Evolutionary conservation across 208 protist species (phyloP).

Genomic region (Angomonas deanei): DNA sequence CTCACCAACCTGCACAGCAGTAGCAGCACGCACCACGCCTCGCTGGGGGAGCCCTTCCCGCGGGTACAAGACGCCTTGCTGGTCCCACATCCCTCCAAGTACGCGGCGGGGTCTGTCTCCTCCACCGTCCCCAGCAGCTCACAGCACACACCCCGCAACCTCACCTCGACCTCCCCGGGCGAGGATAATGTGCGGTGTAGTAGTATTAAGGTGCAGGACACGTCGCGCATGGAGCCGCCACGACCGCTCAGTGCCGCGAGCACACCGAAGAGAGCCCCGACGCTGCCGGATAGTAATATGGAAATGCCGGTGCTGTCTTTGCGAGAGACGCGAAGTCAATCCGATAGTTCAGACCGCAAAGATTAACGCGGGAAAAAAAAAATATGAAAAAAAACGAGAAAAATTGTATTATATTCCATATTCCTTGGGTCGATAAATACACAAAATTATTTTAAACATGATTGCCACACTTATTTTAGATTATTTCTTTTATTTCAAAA

Average conservation of each 20-base stretch:
- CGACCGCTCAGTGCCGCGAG: constrained; percentile 23
- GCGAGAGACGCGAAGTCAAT: too few species aligned
- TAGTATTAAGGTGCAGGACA: constrained; percentile 33
- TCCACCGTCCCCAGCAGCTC: not conserved
- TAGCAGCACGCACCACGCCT: not conserved
- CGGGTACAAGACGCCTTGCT: constrained; percentile 5
- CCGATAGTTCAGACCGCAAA: too few species aligned
- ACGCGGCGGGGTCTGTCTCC: not conserved
- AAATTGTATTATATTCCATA: too few species aligned
- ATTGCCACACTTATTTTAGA: too few species aligned
- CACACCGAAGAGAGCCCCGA: constrained; percentile 18
- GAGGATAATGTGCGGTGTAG: not conserved
- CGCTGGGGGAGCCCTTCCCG: not conserved
- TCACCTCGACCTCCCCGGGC: not conserved
- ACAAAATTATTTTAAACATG: too few species aligned
- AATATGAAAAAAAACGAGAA: too few species aligned
- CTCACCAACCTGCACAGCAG: constrained; percentile 1
- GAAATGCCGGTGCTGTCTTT: too few species aligned
- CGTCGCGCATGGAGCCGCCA: constrained; percentile 35
- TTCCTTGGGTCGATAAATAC: too few species aligned
- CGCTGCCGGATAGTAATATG: too few species aligned
- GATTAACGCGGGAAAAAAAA: too few species aligned
- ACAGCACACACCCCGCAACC: not conserved
- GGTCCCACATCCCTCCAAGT: constrained; percentile 2
- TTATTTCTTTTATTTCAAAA: too few species aligned